A percentile compares a stretch with the other conserved stretches of the same genome.
Conservation (phyloP, 345 rosid genomes). For the Aquilaria malaccensis region DNA sequence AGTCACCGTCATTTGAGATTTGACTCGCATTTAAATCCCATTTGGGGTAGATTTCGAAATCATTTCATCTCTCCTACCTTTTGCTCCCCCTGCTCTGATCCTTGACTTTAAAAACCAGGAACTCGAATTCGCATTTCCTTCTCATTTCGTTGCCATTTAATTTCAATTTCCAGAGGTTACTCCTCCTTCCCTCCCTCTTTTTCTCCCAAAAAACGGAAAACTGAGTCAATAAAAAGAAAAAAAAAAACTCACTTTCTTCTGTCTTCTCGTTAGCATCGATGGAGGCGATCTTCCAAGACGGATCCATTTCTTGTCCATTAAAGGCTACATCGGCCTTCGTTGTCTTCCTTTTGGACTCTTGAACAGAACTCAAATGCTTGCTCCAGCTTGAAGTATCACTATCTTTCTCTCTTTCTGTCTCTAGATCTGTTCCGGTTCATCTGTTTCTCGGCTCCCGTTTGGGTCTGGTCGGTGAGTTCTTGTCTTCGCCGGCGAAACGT, state of each 20-base stretch:
- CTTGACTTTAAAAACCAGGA: neutral
- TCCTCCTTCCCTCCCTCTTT: constrained; percentile 5
- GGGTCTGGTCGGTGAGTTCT: neutral
- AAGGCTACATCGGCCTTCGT: neutral
- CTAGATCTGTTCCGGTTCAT: constrained; percentile 1
- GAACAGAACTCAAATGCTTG: neutral
- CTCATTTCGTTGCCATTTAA: constrained; percentile 11
- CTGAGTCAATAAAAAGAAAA: neutral
- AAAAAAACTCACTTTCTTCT: neutral
- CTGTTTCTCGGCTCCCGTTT: neutral
- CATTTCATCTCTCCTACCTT: constrained; percentile 3
- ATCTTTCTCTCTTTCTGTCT: constrained; percentile 4
- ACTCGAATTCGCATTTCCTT: constrained; percentile 5
- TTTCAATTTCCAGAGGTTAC: constrained; percentile 11
- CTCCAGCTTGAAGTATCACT: neutral
- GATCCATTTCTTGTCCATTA: neutral
- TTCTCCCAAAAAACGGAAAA: neutral
- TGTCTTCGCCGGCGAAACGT: neutral
- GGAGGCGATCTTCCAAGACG: neutral
- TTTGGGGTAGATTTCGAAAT: constrained; percentile 25
- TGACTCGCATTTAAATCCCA: constrained; percentile 22
- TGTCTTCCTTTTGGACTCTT: constrained; percentile 4
- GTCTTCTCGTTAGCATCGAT: constrained; percentile 19
- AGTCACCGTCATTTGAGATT: neutral
- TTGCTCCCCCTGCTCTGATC: too few relatives aligned